Base-by-base conservation (phyloP, 1,139 yeast species). In the Blastobotrys aristatus region DNA sequence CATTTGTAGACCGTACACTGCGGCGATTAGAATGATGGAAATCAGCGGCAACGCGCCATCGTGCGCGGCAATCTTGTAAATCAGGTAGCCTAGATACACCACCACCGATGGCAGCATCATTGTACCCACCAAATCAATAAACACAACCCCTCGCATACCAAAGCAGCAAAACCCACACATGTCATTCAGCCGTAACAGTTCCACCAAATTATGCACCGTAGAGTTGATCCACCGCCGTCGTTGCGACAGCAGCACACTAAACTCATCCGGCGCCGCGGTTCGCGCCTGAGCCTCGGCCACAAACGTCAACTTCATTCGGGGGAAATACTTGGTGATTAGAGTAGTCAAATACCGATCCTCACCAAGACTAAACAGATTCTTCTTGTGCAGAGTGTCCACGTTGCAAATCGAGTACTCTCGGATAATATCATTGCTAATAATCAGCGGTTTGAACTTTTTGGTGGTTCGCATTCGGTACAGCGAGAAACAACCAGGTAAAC, bases 221-320 rank as follows among this genome's bases (percentile, higher is more conserved):
- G 73, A 69, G 57, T 70, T 70, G 52, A 70, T 70, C 74, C 74
- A 70, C 43, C 75, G 64, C 34, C 74, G 67, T 40, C 75, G 63
- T 57, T 71, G 74, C 4, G 74, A 70, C 22, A 71, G 53, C 48
- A 70, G 57, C 30, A 70, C 71, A 3, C 57, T 49, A 60, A 70
- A 66, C 18, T 65, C 63, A 40, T 69, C 74, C 4, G 73, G 73
- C 2, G 71, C 73, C 8, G 64, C 62, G 2, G 73, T 69, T 45
- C 57, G 61, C 8, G 72, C 70, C 29, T 60, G 57, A 0, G 73
- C 73, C 50, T 68, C 70, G 2, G 71, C 61, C 32, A 69, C 57
- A 51, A 63, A 70, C 46, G 69, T 67, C 31, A 69, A 63, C 51
- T 63, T 64, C 65, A 62, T 64, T 42, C 62, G 58, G 10, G 73